Percentiles rank a stretch among this genome's conserved stretches.
Evolutionary conservation across 2,329 filamentous ascomycete species (phyloP).

Genomic region (Neofusicoccum laricinum): DNA sequence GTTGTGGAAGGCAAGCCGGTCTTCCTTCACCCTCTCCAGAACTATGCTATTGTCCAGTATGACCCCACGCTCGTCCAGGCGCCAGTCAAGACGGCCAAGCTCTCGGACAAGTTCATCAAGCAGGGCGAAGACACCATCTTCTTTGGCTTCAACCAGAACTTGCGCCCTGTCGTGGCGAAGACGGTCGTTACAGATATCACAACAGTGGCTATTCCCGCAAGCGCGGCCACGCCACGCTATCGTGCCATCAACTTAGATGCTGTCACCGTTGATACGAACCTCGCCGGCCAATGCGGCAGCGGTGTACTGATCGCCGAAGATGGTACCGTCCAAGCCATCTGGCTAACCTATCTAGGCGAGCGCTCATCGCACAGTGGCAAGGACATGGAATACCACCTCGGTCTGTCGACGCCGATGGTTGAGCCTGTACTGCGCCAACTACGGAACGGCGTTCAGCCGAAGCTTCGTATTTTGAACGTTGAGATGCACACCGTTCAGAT

Average conservation of each 20-base stretch:
- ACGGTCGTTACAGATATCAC: constrained; percentile 97
- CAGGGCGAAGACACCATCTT: constrained; percentile 95
- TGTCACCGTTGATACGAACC: constrained; percentile 85
- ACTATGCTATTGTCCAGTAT: constrained; percentile 94
- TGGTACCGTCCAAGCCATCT: constrained; percentile 89
- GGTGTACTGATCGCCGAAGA: constrained; percentile 88
- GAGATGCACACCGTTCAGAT: constrained; percentile 95
- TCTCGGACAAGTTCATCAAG: constrained; percentile 78
- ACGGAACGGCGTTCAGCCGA: constrained; percentile 73
- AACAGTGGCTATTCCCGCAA: constrained; percentile 92
- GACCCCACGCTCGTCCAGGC: constrained; percentile 91
- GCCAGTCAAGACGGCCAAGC: constrained; percentile 81
- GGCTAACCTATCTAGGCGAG: constrained; percentile 96
- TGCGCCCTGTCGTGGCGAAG: constrained; percentile 87
- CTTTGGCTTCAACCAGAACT: constrained; percentile 96
- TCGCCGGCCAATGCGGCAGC: constrained; percentile 85
- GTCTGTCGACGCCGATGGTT: constrained; percentile 82
- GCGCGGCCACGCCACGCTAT: constrained; percentile 86
- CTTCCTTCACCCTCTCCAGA: constrained; percentile 94
- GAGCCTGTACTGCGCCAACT: constrained; percentile 87
- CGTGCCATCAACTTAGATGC: constrained; percentile 90
- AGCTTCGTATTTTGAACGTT: constrained; percentile 85
- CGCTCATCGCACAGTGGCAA: constrained; percentile 73
- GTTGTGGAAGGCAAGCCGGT: constrained; percentile 91
- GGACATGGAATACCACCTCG: constrained; percentile 95